phyloP scores from a whole-genome alignment of 805 yeast genomes.

The Allodekkera sacchari region DNA sequence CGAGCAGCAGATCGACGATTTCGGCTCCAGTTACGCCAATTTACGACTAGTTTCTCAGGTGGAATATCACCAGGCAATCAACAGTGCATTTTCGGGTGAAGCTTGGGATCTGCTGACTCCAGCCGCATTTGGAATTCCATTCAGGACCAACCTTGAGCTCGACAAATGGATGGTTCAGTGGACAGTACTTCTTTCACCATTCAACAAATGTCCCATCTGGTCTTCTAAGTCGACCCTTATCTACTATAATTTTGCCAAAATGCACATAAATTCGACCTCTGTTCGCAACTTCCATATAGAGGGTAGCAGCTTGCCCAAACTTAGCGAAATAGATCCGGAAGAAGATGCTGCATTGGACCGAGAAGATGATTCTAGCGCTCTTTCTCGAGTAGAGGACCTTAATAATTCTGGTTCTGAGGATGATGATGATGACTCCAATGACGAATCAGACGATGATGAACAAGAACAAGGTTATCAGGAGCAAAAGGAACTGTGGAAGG shows the following conservation, averaged over 20 bases:
- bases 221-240: constrained; percentile 61
- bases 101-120: constrained; percentile 59
- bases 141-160: constrained; percentile 54
- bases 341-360: constrained; percentile 18
- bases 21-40: constrained; percentile 35
- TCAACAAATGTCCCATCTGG: constrained; percentile 47
- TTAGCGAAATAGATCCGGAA: constrained; percentile 12
- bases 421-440: constrained; percentile 8
- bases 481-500: constrained; percentile 8
- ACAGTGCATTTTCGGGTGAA: constrained; percentile 46
- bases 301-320: constrained; percentile 19
- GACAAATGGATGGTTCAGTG: constrained; percentile 79
- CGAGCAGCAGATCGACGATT: too few relatives aligned
- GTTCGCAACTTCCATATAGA: constrained; percentile 35
- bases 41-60: constrained; percentile 59
- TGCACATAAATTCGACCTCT: constrained; percentile 54
- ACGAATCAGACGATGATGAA: constrained; percentile 8
- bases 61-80: constrained; percentile 56
- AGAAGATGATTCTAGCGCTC: constrained; percentile 26
- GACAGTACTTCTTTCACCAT: constrained; percentile 61
- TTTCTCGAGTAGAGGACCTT: too few relatives aligned
- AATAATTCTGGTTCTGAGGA: too few relatives aligned
- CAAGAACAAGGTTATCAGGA: constrained; percentile 10
- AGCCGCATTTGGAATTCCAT: constrained; percentile 57
- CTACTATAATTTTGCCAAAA: constrained; percentile 66